Percentiles rank a stretch among this genome's conserved stretches.
Conservation (phyloP, 371 early-diverging fungal genomes). For the Globomyces sp. region DNA sequence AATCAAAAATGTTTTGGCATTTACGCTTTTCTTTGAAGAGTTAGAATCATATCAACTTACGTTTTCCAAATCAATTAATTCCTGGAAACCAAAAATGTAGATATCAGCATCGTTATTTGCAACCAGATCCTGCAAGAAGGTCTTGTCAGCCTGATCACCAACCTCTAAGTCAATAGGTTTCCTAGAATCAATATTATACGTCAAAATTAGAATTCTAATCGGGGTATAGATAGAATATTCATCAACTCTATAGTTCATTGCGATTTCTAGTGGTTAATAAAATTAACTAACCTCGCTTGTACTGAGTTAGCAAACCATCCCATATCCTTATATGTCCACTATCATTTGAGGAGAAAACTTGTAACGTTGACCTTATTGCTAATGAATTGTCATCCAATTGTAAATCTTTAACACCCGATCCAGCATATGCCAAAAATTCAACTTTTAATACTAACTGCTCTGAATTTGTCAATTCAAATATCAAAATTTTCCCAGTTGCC, state of each 20-base stretch:
- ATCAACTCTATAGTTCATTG: constrained; percentile 6
- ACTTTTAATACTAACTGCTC: constrained; percentile 62
- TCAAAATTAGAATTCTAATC: constrained; percentile 11
- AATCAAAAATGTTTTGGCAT: constrained; percentile 26
- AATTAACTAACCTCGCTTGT: constrained; percentile 60
- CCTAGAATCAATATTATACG: constrained; percentile 82
- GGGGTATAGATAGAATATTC: constrained; percentile 3
- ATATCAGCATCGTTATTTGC: constrained; percentile 60
- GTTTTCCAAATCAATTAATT: constrained; percentile 80
- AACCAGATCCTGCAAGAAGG: constrained; percentile 44
- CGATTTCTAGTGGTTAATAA: background rate
- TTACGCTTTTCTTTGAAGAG: constrained; percentile 24
- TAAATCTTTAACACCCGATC: constrained; percentile 53
- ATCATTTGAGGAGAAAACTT: constrained; percentile 58
- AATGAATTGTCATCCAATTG: constrained; percentile 50
- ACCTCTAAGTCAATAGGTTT: constrained; percentile 48
- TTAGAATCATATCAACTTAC: constrained; percentile 4
- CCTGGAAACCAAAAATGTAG: constrained; percentile 84
- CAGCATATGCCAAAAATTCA: constrained; percentile 67
- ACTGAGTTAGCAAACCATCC: constrained; percentile 68
- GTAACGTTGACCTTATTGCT: constrained; percentile 44
- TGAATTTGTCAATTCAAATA: constrained; percentile 59
- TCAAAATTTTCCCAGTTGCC: constrained; percentile 74
- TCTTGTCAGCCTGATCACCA: constrained; percentile 34
- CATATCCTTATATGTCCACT: constrained; percentile 66